Percentiles rank a stretch among this genome's conserved stretches.
These are phyloP conservation scores for Furculomyces boomerangus DNA, from an alignment of 371 early-diverging fungal species.

Conservation along the genomic window DNA sequence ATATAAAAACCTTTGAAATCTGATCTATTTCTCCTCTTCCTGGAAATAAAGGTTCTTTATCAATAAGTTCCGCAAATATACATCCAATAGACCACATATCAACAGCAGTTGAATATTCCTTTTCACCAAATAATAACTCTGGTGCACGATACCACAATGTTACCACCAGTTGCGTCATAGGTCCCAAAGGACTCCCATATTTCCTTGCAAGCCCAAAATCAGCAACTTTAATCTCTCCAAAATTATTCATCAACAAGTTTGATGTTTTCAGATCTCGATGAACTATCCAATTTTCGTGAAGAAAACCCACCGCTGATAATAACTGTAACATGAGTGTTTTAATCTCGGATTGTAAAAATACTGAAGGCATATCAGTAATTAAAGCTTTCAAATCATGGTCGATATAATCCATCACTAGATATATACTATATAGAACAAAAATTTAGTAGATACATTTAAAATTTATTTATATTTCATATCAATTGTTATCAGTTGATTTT, in stretches of 20 bases:
- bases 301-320: conserved; percentile 58
- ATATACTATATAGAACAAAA: conserved; percentile 32
- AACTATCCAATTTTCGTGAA: conserved; percentile 91
- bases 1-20: conserved; percentile 66
- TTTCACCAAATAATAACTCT: conserved; percentile 78
- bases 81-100: conserved; percentile 95
- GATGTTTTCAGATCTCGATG: conserved; percentile 97
- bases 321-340: conserved; percentile 85
- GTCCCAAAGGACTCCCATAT: conserved; percentile 67
- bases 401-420: conserved; percentile 94
- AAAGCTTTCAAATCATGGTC: conserved; percentile 86
- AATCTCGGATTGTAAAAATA: conserved; percentile 74
- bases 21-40: conserved; percentile 88
- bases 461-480: not conserved
- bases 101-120: conserved; percentile 84
- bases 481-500: not conserved
- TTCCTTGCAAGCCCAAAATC: conserved; percentile 83
- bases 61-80: conserved; percentile 84
- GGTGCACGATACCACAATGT: conserved; percentile 97
- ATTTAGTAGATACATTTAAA: not conserved
- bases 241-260: conserved; percentile 76
- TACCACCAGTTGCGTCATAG: conserved; percentile 85
- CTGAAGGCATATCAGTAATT: conserved; percentile 62
- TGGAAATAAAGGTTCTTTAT: conserved; percentile 76
- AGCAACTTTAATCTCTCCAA: conserved; percentile 66